Base-by-base conservation (phyloP, 2,329 filamentous ascomycete species). In the Cytospora piceicola region DNA sequence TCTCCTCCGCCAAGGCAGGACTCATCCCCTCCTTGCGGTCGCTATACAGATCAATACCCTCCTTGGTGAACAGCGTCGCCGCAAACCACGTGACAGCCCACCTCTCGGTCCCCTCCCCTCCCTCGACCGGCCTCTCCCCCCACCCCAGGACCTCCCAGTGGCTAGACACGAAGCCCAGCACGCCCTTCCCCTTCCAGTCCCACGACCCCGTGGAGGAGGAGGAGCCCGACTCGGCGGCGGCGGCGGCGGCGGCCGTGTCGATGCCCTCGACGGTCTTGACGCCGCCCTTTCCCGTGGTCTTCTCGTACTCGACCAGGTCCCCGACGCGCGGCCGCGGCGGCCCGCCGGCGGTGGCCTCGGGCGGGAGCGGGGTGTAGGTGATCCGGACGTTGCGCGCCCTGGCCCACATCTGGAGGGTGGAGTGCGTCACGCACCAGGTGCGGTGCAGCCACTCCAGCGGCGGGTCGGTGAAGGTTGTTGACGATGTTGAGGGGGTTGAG, bases 21-120 rank as follows among this genome's bases (percentile, higher is more conserved):
- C 81, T 83, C 69, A 92, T 69, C 0, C 90, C 90, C 68, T 83
- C 84, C 60, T 78, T 82, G 20, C 83, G 81, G 70, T 90, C 83
- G 55, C 86, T 88, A 76, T 94, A 95, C 12, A 96, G 77, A 77
- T 96, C 93, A 34, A 96, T 73, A 0, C 93, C 93, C 64, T 92
- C 91, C 69, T 90, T 90, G 8, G 92, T 95, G 71, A 96, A 96
- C 54, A 94, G 71, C 29, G 91, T 96, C 73, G 91, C 89, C 69
- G 89, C 88, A 76, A 96, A 96, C 83, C 90, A 94, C 5, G 91
- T 96, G 17, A 96, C 91, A 1, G 86, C 87, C 91, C 91, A 96
- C 71, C 83, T 82, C 76, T 87, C 85, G 57, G 71, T 75, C 11
- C 67, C 72, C 0, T 63, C 72, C 0, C 63, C 77, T 36, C 75